Percentiles rank a stretch among this genome's conserved stretches.
Evolutionary conservation across 441 rosid genomes (phyloP).

Genomic region (Dalechampia spathulata): DNA sequence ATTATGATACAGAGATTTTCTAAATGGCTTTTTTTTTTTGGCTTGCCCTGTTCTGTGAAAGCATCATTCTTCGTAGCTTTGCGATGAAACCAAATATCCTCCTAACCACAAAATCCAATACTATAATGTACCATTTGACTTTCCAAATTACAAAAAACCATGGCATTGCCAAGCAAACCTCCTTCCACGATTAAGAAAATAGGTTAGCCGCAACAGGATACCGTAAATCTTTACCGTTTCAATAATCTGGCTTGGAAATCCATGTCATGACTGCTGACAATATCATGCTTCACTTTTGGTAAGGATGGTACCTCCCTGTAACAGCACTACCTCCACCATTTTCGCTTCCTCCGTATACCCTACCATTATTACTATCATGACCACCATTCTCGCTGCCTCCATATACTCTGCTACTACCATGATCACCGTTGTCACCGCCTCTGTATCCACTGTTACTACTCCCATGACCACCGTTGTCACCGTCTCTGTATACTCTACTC

Average conservation of each 20-base stretch:
- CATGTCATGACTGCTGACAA: neutral
- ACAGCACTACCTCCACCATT: slow-evolving; percentile 6
- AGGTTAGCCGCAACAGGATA: slow-evolving; percentile 4
- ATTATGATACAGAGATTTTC: too few species aligned
- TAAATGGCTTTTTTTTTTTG: too few species aligned
- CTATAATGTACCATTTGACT: neutral
- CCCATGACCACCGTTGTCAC: too few species aligned
- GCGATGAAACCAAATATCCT: neutral
- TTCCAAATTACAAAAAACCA: neutral
- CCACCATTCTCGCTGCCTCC: too few species aligned
- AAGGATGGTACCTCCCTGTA: slow-evolving; percentile 23
- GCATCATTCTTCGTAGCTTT: neutral
- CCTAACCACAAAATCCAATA: neutral
- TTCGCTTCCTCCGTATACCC: too few species aligned
- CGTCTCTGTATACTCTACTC: too few species aligned
- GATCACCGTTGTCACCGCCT: too few species aligned
- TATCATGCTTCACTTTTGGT: slow-evolving; percentile 15
- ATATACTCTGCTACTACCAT: too few species aligned
- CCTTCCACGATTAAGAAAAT: neutral
- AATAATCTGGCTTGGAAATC: neutral
- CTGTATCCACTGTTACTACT: too few species aligned
- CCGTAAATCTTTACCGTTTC: neutral
- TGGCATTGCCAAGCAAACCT: neutral
- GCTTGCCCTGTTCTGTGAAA: too few species aligned
- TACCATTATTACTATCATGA: too few species aligned